Conservation (phyloP, 306 rosid species). For the Gleditsia sinensis region DNA sequence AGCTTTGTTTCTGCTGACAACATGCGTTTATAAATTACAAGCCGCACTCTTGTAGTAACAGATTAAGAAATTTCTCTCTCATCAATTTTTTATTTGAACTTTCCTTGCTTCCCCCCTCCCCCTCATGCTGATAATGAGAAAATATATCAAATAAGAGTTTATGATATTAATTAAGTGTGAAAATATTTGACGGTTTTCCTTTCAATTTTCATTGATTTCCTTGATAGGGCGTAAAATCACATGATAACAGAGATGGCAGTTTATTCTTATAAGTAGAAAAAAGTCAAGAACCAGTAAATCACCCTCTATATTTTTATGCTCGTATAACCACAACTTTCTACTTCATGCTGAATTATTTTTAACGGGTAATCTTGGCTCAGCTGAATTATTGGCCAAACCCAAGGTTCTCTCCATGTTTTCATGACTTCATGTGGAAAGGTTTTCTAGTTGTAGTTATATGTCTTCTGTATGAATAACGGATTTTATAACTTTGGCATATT, state of each 20-base stretch:
- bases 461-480: constrained; percentile 3
- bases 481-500: background rate
- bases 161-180: background rate
- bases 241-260: background rate
- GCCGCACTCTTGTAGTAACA: background rate
- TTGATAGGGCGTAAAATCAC: background rate
- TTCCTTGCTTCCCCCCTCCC: background rate
- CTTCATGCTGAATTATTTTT: background rate
- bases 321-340: background rate
- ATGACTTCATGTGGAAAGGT: constrained; percentile 3
- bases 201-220: background rate
- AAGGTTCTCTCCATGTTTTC: constrained; percentile 15
- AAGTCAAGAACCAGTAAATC: too few species aligned
- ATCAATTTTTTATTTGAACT: background rate
- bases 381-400: background rate
- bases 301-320: background rate
- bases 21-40: background rate
- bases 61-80: background rate
- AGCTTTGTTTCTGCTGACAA: background rate
- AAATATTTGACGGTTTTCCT: background rate
- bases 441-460: background rate
- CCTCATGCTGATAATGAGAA: background rate
- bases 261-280: background rate
- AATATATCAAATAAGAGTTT: background rate
- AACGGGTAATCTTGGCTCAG: background rate